Base-by-base conservation (phyloP, 345 rosid species). In the Turritis glabra region DNA sequence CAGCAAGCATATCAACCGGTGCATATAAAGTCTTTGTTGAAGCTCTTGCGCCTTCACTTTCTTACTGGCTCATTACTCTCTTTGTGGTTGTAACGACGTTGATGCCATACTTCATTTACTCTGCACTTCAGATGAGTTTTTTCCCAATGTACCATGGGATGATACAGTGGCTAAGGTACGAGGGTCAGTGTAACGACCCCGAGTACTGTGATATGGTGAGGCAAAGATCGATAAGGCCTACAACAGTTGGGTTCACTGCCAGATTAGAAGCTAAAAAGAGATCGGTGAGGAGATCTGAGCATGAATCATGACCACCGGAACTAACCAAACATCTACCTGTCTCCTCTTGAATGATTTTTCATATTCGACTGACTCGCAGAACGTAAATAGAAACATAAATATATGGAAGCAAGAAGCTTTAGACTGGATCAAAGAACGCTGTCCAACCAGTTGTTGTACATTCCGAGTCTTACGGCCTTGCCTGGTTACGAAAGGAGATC, bases 91-190 rank as follows among this genome's bases (percentile, higher is more conserved):
- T 86, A 51, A 3, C 93, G 0, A 69, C 96, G 0, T 60, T 91
- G 29, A 54, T 86, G 73, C 98, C 98, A 0, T 91, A 82, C 83
- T 89, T 87, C 80, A 59, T 84, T 4, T 89, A 79, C 78, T 75
- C 90, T 0, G 87, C 90, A 1, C 38, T 89, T 60, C 91, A 89
- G 70, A 89, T 82, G 87, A 73, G 88, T 26, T 91, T 94, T 84
- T 94, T 89, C 77, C 98, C 98, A 30, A 87, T 91, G 97, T 94
- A 85, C 79, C 98, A 94, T 67, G 90, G 81, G 56, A 91, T 86
- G 87, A 84, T 94, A 77, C 97, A 88, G 77, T 87, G 96, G 98
- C 83, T 94, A 51, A 78, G 95, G 72, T 79, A 71, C 8, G 96
- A 87, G 29, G 97, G 93, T 46, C 85, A 56, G 32, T 79, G 90